Evolutionary conservation across 139 green algal species (phyloP), one percentile per base, ranked within the genome.

Genomic region (Picochlorum costavermella): DNA sequence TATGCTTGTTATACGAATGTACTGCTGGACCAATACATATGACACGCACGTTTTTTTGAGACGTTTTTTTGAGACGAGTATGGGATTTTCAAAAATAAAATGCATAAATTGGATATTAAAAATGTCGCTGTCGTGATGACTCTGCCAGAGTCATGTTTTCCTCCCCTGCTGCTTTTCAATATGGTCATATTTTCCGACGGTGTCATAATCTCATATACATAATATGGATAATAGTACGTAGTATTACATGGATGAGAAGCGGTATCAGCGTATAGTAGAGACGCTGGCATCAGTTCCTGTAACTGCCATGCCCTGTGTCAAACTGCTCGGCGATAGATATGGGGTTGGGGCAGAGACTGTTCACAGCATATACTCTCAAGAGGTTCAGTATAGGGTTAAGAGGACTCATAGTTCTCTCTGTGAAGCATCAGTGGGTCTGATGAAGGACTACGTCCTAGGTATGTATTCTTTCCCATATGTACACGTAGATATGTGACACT

Each of bases 341-440:
- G 36, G 62, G 5, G 70, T 87, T 0, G 57, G 63, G 0, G n/a
- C 67, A 0, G 74, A 85, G 30, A 88, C 84, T 0, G 50, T 90
- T 9, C 33, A 77, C n/a, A 81, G 69, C 68, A 88, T 92, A 23
- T 83, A 83, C 50, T 67, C 67, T 0, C 77, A 85, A 44, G 84
- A 91, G 63, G 70, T 74, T 20, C 82, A 88, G 53, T 63, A 75
- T 25, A 81, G 82, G 25, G 75, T 91, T 10, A 81, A 81, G 29
- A 70, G 53, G 40, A 76, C 20, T 28, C 81, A 90, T 69, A 81
- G 83, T 58, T 17, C 80, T 4, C 79, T 88, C 68, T 78, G 75
- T 17, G 53, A 44, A 3, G 48, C n/a, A 33, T 70, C 73, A 23
- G 31, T 37, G 5, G 16, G 45, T 2, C 59, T 66, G 36, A 66